These are phyloP conservation scores for Auricularia sp. DNA, from an alignment of 768 basidiomycete genomes.

Conservation along the genomic window DNA sequence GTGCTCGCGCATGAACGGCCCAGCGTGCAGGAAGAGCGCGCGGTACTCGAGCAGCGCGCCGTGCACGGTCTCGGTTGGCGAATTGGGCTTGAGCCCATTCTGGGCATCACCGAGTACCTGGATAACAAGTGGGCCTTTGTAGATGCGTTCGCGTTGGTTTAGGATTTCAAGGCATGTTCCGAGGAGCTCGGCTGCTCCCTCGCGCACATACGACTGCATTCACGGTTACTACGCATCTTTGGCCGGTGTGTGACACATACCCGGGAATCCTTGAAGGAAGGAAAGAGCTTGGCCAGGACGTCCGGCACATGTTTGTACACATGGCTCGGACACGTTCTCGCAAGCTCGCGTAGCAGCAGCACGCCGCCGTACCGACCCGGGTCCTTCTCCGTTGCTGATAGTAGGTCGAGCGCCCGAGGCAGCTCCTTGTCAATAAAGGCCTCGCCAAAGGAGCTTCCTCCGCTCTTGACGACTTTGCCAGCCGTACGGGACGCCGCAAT, in stretches of 20 bases:
- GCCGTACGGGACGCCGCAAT: slow-evolving; percentile 87
- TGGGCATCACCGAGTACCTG: slow-evolving; percentile 78
- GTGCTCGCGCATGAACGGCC: slow-evolving; percentile 81
- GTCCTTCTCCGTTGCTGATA: slow-evolving; percentile 70
- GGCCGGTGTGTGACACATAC: slow-evolving; percentile 25
- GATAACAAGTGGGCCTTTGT: slow-evolving; percentile 47
- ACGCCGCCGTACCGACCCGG: slow-evolving; percentile 87
- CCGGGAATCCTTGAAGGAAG: slow-evolving; percentile 78
- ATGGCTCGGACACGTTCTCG: slow-evolving; percentile 75
- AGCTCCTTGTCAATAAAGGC: slow-evolving; percentile 86
- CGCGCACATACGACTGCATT: slow-evolving; percentile 57
- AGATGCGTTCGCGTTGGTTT: slow-evolving; percentile 59
- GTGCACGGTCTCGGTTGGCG: slow-evolving; percentile 76
- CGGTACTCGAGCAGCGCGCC: slow-evolving; percentile 88
- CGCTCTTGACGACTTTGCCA: slow-evolving; percentile 76
- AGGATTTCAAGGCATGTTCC: slow-evolving; percentile 89
- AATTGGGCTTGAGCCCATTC: slow-evolving; percentile 57
- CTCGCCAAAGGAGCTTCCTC: slow-evolving; percentile 76
- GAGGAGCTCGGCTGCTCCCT: slow-evolving; percentile 88
- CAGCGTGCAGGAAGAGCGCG: slow-evolving; percentile 85
- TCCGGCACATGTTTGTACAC: slow-evolving; percentile 82
- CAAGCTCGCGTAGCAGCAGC: slow-evolving; percentile 87
- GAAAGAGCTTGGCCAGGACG: slow-evolving; percentile 87
- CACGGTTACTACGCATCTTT: background rate
- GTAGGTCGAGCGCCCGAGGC: slow-evolving; percentile 67